These are phyloP conservation scores for Cinnamomum chago DNA, from an alignment of 164 flowering plant genomes.

Conservation along the genomic window DNA sequence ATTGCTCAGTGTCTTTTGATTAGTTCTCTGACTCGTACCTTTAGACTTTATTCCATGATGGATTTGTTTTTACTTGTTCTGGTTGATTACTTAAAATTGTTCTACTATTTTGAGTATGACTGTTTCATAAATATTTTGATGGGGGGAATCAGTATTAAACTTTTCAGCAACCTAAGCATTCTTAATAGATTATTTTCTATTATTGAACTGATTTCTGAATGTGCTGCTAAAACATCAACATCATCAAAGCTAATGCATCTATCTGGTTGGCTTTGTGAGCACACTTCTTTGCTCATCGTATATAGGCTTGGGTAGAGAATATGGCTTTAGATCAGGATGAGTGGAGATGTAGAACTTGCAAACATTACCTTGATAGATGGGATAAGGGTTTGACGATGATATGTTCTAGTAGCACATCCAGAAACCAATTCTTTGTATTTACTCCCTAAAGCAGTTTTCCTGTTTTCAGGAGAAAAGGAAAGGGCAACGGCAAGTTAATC, in stretches of 20 bases:
- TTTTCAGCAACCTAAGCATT: too few species aligned
- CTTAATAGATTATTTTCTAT: not conserved
- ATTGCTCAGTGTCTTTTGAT: not conserved
- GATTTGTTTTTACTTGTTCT: not conserved
- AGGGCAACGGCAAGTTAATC: conserved; percentile 8
- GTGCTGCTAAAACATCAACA: not conserved
- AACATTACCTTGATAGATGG: too few species aligned
- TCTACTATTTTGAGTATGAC: too few species aligned
- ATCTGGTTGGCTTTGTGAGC: too few species aligned
- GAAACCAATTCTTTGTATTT: not conserved
- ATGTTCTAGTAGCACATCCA: not conserved
- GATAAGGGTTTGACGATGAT: too few species aligned
- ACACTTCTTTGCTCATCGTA: too few species aligned
- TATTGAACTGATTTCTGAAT: not conserved
- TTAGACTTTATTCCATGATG: not conserved
- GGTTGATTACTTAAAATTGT: not conserved
- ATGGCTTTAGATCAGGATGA: not conserved
- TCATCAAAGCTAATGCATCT: not conserved
- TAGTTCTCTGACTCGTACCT: not conserved
- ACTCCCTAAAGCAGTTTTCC: not conserved
- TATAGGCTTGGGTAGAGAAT: not conserved
- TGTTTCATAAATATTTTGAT: too few species aligned
- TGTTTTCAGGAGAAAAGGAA: conserved; percentile 30
- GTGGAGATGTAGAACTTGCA: too few species aligned
- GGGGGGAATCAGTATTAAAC: too few species aligned